A percentile compares a stretch with the other conserved stretches of the same genome.
These are phyloP conservation scores for Acarospora socialis DNA, from an alignment of 2,329 filamentous ascomycete genomes.

Conservation along the genomic window DNA sequence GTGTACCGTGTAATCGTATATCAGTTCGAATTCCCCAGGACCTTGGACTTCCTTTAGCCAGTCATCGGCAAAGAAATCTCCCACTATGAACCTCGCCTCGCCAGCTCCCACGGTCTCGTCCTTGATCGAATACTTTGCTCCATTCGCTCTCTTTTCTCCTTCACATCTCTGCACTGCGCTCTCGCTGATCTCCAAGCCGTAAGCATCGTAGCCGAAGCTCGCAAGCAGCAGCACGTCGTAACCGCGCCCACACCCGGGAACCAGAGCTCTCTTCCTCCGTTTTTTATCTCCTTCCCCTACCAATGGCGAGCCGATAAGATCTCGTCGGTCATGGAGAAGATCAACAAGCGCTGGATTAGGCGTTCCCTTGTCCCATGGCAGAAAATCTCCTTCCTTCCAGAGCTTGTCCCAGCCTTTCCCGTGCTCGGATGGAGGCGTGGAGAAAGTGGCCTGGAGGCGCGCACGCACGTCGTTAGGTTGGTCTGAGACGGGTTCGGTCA, in stretches of 20 bases:
- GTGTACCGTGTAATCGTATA: constrained; percentile 49
- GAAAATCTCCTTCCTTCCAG: constrained; percentile 38
- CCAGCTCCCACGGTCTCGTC: constrained; percentile 25
- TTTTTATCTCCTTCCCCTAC: constrained; percentile 20
- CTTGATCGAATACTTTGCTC: constrained; percentile 23
- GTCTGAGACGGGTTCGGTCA: too few species aligned
- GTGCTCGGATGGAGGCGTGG: constrained; percentile 27
- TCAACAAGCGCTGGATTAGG: constrained; percentile 47
- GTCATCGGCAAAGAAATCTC: constrained; percentile 31
- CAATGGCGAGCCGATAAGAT: constrained; percentile 25
- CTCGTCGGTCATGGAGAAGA: constrained; percentile 27
- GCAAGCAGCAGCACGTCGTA: constrained; percentile 67
- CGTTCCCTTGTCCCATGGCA: constrained; percentile 45
- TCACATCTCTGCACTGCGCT: constrained; percentile 30
- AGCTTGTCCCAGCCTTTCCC: constrained; percentile 39
- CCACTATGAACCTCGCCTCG: constrained; percentile 27
- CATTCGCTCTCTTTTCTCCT: constrained; percentile 21
- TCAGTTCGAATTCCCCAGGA: constrained; percentile 30
- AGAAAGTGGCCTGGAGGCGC: constrained; percentile 28
- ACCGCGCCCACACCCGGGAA: constrained; percentile 70
- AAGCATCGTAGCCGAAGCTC: constrained; percentile 61
- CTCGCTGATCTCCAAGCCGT: constrained; percentile 55
- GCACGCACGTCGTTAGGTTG: too few species aligned
- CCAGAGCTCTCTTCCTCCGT: constrained; percentile 44
- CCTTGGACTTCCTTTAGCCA: constrained; percentile 25